phyloP scores from a whole-genome alignment of 2,329 filamentous ascomycete species.

The Nakataea oryzae region DNA sequence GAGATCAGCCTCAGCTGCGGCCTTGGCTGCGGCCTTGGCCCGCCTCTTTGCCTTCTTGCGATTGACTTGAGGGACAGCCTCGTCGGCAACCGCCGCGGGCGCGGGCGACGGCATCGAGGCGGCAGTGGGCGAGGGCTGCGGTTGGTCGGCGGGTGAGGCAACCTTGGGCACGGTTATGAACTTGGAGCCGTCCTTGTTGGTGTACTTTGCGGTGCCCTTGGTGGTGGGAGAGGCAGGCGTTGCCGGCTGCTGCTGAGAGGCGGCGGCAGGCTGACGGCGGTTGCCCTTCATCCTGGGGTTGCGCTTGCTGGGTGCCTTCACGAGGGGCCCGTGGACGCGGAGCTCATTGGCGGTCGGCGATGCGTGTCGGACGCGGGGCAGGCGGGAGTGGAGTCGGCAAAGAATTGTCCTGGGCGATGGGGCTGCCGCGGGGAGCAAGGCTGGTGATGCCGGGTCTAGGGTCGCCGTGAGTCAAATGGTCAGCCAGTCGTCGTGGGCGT shows the following conservation, averaged over 20 bases:
- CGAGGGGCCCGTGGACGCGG: background rate
- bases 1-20: conserved; percentile 32
- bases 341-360: background rate
- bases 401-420: background rate
- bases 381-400: background rate
- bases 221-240: conserved; percentile 38
- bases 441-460: background rate
- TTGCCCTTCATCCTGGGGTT: conserved; percentile 20
- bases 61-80: conserved; percentile 45
- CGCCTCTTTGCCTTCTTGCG: conserved; percentile 93
- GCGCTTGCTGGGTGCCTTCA: background rate
- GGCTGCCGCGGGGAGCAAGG: background rate
- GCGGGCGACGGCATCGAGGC: conserved; percentile 20
- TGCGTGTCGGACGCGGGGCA: background rate
- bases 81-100: conserved; percentile 6
- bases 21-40: conserved; percentile 70
- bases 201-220: conserved; percentile 49
- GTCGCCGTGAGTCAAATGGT: background rate
- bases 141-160: conserved; percentile 36
- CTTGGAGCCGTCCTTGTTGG: conserved; percentile 60
- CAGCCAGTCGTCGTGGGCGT: background rate
- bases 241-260: conserved; percentile 6
- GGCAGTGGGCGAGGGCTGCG: conserved; percentile 40
- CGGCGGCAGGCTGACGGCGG: conserved; percentile 17
- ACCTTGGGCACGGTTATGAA: conserved; percentile 55